phyloP scores from a whole-genome alignment of 345 rosid genomes.

The Geranium rotundifolium region DNA sequence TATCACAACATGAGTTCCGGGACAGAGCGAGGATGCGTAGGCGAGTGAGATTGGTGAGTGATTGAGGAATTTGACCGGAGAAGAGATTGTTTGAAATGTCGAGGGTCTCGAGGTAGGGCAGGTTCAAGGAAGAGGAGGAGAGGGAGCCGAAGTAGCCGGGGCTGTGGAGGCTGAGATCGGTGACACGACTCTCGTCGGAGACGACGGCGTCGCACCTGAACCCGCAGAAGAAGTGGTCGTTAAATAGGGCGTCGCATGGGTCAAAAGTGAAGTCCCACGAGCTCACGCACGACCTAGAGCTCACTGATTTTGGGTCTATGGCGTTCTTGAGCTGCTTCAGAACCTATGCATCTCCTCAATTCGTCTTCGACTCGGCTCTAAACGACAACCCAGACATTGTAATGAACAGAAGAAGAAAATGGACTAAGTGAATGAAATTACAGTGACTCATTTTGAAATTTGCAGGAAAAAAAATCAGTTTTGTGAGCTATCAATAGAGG shows the following conservation, averaged over 20 bases:
- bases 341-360: constrained; percentile 41
- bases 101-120: constrained; percentile 48
- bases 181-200: constrained; percentile 45
- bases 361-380: constrained; percentile 35
- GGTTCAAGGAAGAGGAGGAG: constrained; percentile 38
- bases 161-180: constrained; percentile 64
- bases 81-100: constrained; percentile 63
- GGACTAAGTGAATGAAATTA: neutral
- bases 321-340: constrained; percentile 43
- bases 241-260: constrained; percentile 68
- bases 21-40: constrained; percentile 50
- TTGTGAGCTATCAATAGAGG: no score
- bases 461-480: neutral
- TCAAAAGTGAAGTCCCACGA: constrained; percentile 81
- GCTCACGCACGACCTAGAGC: constrained; percentile 65
- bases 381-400: neutral
- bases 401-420: no score
- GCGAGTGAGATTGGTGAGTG: constrained; percentile 44
- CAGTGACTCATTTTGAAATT: neutral
- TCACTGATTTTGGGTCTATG: constrained; percentile 32
- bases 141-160: constrained; percentile 67
- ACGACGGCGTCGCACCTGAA: constrained; percentile 59
- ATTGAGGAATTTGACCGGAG: constrained; percentile 43
- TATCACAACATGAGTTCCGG: constrained; percentile 43
- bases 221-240: constrained; percentile 77